Evolutionary conservation across 1,139 yeast species (phyloP).

Genomic region (Candida albicans): DNA sequence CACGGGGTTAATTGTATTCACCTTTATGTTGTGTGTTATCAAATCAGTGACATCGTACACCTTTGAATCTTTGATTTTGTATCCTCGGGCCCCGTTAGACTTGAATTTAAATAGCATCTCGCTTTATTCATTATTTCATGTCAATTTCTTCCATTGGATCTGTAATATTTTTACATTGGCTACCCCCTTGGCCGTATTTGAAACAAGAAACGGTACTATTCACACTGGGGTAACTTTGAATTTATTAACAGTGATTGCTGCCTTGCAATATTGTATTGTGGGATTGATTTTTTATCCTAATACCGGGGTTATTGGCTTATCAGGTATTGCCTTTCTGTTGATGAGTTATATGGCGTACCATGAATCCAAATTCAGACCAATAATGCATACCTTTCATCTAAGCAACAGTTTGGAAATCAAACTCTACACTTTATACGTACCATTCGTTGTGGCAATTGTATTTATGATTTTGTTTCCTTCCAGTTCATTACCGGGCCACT

Average conservation of each 20-base stretch:
- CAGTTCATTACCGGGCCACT: conserved; percentile 75
- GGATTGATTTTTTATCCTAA: conserved; percentile 57
- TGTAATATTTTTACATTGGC: conserved; percentile 61
- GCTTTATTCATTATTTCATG: conserved; percentile 74
- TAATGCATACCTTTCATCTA: conserved; percentile 21
- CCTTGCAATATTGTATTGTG: conserved; percentile 59
- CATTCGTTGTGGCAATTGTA: conserved; percentile 54
- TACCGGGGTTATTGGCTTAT: conserved; percentile 60
- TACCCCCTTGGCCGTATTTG: conserved; percentile 69
- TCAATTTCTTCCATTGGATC: conserved; percentile 58
- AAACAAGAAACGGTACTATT: conserved; percentile 77
- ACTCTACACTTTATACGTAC: conserved; percentile 64
- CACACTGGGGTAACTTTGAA: conserved; percentile 83
- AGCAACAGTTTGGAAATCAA: conserved; percentile 21
- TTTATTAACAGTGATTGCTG: conserved; percentile 69
- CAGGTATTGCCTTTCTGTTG: conserved; percentile 78
- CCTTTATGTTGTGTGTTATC: conserved; percentile 34
- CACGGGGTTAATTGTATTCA: conserved; percentile 61
- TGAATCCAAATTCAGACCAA: conserved; percentile 55
- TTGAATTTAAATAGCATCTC: conserved; percentile 66
- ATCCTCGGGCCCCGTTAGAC: conserved; percentile 56
- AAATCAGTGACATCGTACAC: conserved; percentile 22
- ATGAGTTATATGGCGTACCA: conserved; percentile 62
- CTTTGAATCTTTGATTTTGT: conserved; percentile 32
- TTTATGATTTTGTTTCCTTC: conserved; percentile 48